A percentile compares a stretch with the other conserved stretches of the same genome.
These are phyloP conservation scores for Hyphodiscus sp. DNA, from an alignment of 2,329 filamentous ascomycete species.

Conservation along the genomic window DNA sequence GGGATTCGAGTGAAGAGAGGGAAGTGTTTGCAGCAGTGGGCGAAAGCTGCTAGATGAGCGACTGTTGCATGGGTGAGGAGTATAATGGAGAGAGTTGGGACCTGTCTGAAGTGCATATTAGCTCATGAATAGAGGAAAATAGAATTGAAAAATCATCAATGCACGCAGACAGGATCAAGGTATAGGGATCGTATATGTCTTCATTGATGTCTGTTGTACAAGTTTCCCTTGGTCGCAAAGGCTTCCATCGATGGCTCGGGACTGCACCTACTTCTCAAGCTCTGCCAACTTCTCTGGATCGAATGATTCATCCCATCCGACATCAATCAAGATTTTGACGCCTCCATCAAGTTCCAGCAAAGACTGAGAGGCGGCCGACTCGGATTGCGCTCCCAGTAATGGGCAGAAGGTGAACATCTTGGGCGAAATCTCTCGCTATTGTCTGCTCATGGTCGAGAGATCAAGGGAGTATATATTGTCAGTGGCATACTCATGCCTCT, in stretches of 20 bases:
- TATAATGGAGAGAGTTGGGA: conserved; percentile 86
- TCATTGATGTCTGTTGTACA: conserved; percentile 24
- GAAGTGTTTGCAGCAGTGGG: conserved; percentile 95
- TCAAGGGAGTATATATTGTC: background rate
- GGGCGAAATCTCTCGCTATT: conserved; percentile 2
- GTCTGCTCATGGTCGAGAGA: background rate
- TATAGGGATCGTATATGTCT: conserved; percentile 16
- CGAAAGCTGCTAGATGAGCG: conserved; percentile 86
- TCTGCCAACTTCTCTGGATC: conserved; percentile 75
- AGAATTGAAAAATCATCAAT: background rate
- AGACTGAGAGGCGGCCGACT: conserved; percentile 86
- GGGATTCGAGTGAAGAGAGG: conserved; percentile 88
- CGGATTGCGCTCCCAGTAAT: conserved; percentile 82
- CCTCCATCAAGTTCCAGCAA: conserved; percentile 93
- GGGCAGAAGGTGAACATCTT: conserved; percentile 95
- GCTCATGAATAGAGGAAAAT: conserved; percentile 7
- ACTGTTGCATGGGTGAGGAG: conserved; percentile 92
- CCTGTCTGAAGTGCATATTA: conserved; percentile 53
- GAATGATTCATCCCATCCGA: conserved; percentile 94
- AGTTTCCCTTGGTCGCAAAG: background rate
- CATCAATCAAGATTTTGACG: conserved; percentile 88
- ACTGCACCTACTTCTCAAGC: conserved; percentile 69
- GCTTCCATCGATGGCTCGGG: background rate
- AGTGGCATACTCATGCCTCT: conserved; percentile 7
- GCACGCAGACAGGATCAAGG: conserved; percentile 10